Percentiles rank a stretch among this genome's conserved stretches.
These are phyloP conservation scores for Penicillium corylophilum DNA, from an alignment of 2,329 filamentous ascomycete species.

Conservation along the genomic window DNA sequence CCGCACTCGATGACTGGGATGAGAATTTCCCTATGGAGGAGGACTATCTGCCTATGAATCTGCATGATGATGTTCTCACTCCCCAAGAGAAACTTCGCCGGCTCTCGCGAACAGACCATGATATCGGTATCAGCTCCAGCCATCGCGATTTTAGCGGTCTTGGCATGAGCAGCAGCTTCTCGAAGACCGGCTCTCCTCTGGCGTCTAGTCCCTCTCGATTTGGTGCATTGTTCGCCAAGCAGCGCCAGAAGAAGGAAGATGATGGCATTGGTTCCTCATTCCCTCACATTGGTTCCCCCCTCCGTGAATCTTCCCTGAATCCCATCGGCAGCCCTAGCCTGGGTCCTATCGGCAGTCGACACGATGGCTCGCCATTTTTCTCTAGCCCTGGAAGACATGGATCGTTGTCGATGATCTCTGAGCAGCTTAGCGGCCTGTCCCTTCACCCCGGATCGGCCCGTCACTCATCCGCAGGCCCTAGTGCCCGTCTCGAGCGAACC, in stretches of 20 bases:
- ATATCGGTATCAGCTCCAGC: constrained; percentile 44
- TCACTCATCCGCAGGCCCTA: constrained; percentile 33
- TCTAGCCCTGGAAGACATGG: constrained; percentile 57
- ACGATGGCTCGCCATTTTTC: constrained; percentile 52
- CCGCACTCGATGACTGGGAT: constrained; percentile 58
- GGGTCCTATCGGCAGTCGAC: constrained; percentile 51
- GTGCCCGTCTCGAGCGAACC: constrained; percentile 43
- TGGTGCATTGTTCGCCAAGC: constrained; percentile 57
- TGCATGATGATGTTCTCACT: constrained; percentile 63
- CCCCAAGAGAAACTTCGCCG: constrained; percentile 61
- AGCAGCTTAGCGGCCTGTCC: constrained; percentile 51
- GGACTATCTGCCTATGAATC: constrained; percentile 74
- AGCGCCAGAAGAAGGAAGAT: constrained; percentile 52
- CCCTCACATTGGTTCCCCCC: constrained; percentile 64
- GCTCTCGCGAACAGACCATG: constrained; percentile 58
- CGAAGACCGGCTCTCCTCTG: constrained; percentile 56
- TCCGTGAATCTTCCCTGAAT: constrained; percentile 60
- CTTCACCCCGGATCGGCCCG: constrained; percentile 45
- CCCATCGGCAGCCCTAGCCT: constrained; percentile 52
- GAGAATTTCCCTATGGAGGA: constrained; percentile 78
- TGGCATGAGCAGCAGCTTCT: constrained; percentile 50
- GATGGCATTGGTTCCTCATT: constrained; percentile 51
- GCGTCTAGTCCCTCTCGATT: constrained; percentile 64
- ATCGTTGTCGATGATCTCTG: constrained; percentile 62
- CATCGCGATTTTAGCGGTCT: constrained; percentile 52